Base-by-base conservation (phyloP, 2,329 filamentous ascomycete species). In the Domatiomyces globalis region DNA sequence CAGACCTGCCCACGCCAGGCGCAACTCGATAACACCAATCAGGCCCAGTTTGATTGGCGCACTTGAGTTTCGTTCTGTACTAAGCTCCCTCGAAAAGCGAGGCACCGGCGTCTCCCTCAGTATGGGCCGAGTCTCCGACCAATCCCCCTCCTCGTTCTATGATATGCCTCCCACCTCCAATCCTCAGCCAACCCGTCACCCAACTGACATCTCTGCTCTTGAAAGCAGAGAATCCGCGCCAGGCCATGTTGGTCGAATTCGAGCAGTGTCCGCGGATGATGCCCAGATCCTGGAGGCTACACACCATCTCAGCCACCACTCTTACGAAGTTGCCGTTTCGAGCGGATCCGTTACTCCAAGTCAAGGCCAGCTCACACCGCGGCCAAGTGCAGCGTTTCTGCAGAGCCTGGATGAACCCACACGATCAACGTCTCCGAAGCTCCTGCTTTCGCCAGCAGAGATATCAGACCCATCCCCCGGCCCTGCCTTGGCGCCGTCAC, bases 1-100 rank as follows among this genome's bases (percentile, higher is more conserved):
- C 25, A 79, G 87, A 19, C 80, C 85, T 1, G 71, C 73, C 29
- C 74, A 79, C 46, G 75, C 75, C 45, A 80, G 84, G 58, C 83
- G 83, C 57, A 87, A 76, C 46, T 80, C 87, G 1, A 77, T 89
- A 54, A 90, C 83, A 5, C 85, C 88, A 0, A 95, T 98, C 56
- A 78, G 92, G 44, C 90, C 92, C 1, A 96, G 92, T 71, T 72
- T 98, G 46, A 84, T 98, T 2, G 92, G 92, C 44, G 92, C 87
- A 7, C 73, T 98, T 52, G 92, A 98, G 67, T 98, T 98, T 61
- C 79, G 89, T 60, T 90, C 90, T 2, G 84, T 95, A 2, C 72
- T 98, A 45, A 84, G 86, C n/a, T 88, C 88, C 2, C 70, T 98
- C 51, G 83, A 94, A 61, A 85, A 87, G 51, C 80, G 85, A 62